Base-by-base conservation (phyloP, 106 monocot species). In the Phalaenopsis aphrodite region DNA sequence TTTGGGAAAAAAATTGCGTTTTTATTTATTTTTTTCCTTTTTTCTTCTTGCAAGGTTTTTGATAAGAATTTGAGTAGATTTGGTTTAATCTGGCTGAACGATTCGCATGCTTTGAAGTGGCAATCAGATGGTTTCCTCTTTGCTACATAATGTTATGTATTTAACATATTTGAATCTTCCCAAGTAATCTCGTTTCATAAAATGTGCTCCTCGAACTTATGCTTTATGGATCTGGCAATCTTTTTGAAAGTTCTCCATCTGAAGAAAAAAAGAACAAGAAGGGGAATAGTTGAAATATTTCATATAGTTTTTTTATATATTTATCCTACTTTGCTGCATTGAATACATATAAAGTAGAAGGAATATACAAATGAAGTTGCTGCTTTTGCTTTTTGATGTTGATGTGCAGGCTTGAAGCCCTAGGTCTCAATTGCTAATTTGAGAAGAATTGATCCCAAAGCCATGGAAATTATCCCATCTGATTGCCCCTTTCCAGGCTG, bases 401-500 rank as follows among this genome's bases (percentile, higher is more conserved):
- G 69, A 41, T 69, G 38, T 9, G 8, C 37, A 69, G 38, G 69
- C 69, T 69, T 69, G 38, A 69, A 39, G 15, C 39, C 14, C 38
- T 14, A 15, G 39, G 69, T 0, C 38, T 11, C 39, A 38, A 69
- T 69, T 39, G 38, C 38, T 69, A 39, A 16, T 12, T 69, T 38
- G 69, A 69, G 12, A 15, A 39, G 39, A 38, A 15, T 69, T 74
- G 74, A 74, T 74, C n/a, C 43, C 19, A 17, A 1, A n/a, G 5
- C 7, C 76, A 96, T 96, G 96, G 96, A 96, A 23, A 93, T 93
- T 61, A 77, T 85, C 37, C 85, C 87, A 65, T 74, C 90, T 77
- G 98, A 98, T 55, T 98, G 98, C 68, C 94, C 89, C 41, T 89
- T 92, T 69, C 98, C 94, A 56, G 98, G 92, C 2, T 99, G 99